Evolutionary conservation across 2,329 filamentous ascomycete species (phyloP).

Genomic region (Fusarium sororula): DNA sequence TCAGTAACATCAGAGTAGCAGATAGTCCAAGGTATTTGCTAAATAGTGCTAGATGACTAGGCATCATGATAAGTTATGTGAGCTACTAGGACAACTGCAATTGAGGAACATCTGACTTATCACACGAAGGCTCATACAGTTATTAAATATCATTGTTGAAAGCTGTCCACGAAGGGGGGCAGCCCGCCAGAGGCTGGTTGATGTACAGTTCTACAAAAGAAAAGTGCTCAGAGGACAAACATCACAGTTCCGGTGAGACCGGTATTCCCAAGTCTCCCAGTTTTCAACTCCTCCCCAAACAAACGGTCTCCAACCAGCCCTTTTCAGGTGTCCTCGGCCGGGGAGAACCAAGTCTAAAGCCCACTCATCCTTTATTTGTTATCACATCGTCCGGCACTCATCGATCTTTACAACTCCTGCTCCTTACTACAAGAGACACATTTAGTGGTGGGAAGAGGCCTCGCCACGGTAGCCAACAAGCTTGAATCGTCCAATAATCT

Average conservation of each 20-base stretch:
- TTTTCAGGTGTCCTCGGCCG: conserved; percentile 27
- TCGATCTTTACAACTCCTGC: conserved; percentile 18
- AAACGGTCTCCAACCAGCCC: conserved; percentile 38
- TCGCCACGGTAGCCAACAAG: conserved; percentile 89
- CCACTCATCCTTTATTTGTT: conserved; percentile 33
- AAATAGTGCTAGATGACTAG: background rate
- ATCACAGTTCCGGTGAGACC: conserved; percentile 35
- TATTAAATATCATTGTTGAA: conserved; percentile 26
- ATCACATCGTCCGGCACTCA: conserved; percentile 24
- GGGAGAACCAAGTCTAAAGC: conserved; percentile 38
- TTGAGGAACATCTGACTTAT: background rate
- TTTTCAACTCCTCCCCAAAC: conserved; percentile 32
- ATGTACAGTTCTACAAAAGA: conserved; percentile 48
- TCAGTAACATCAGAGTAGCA: background rate
- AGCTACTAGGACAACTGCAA: background rate
- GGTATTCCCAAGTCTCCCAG: conserved; percentile 36
- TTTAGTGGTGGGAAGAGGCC: conserved; percentile 68
- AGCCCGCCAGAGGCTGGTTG: conserved; percentile 38
- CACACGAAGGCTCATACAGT: background rate
- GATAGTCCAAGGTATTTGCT: background rate
- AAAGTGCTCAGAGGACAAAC: conserved; percentile 43
- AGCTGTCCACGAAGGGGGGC: conserved; percentile 26
- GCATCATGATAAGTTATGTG: background rate
- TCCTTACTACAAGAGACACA: conserved; percentile 16
- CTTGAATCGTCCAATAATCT: conserved; percentile 97